Percentiles rank a stretch among this genome's conserved stretches.
These are phyloP conservation scores for Trichoderma citrinoviride DNA, from an alignment of 2,329 filamentous ascomycete species.

Conservation along the genomic window DNA sequence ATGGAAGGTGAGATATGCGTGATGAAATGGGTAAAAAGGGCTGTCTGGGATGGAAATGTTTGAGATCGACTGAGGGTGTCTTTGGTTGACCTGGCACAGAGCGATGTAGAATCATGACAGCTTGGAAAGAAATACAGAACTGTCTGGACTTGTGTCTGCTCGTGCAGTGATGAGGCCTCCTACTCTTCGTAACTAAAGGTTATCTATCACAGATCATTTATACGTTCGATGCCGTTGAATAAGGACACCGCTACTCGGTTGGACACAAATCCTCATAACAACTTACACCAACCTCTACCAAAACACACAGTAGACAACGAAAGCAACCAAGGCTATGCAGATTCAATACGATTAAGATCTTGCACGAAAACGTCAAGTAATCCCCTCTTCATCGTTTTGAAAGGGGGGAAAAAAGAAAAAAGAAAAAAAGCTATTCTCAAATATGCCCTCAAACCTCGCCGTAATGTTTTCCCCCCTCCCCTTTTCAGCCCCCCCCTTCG, in stretches of 20 bases:
- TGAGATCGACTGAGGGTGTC: background rate
- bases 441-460: background rate
- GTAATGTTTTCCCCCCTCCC: no score
- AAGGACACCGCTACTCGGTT: no score
- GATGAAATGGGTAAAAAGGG: background rate
- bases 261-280: no score
- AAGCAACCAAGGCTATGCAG: no score
- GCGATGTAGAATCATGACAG: conserved; percentile 10
- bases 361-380: background rate
- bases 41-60: background rate
- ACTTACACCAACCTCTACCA: no score
- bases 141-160: background rate
- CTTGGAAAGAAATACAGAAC: background rate
- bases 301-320: no score
- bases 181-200: no score
- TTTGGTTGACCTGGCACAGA: background rate
- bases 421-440: background rate
- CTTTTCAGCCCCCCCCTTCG: background rate
- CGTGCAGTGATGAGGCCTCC: no score
- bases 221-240: no score
- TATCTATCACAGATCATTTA: background rate
- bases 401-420: no score
- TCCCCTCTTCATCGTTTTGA: background rate
- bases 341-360: background rate
- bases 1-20: background rate